Conservation (phyloP, 148 eudicot species). For the Tetragonia tetragonoides region DNA sequence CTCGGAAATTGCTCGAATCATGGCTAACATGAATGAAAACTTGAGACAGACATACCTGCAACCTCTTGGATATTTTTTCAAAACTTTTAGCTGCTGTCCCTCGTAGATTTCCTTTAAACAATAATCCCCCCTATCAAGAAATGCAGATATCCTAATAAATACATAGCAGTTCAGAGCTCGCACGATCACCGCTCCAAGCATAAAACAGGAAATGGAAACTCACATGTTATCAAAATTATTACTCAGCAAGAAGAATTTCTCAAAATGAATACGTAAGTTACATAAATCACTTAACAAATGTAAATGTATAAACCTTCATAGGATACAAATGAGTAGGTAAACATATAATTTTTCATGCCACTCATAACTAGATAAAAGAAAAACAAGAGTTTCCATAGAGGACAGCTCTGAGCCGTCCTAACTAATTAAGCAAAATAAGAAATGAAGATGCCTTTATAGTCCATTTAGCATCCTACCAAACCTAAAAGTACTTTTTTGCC, state of each 20-base stretch:
- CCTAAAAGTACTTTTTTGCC: background rate
- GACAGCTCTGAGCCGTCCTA: background rate
- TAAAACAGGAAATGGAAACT: background rate
- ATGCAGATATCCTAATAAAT: background rate
- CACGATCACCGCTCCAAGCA: background rate
- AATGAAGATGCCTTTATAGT: background rate
- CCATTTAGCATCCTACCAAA: background rate
- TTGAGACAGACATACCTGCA: conserved; percentile 54
- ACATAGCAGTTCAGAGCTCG: background rate
- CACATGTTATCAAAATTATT: too few relatives aligned
- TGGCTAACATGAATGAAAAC: background rate
- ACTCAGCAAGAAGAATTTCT: background rate
- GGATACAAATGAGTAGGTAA: background rate
- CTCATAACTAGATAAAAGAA: background rate
- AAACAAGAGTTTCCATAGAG: background rate
- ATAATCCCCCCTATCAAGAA: conserved; percentile 69
- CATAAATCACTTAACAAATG: background rate
- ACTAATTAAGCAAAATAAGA: background rate
- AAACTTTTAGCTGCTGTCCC: conserved; percentile 78
- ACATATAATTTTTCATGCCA: background rate
- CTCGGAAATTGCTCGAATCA: background rate
- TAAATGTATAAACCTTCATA: background rate
- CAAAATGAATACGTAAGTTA: background rate
- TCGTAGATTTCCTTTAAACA: conserved; percentile 93
- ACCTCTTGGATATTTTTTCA: conserved; percentile 75